phyloP scores from a whole-genome alignment of 192 early-diverging fungal species.

The Entrophospora sp. region DNA sequence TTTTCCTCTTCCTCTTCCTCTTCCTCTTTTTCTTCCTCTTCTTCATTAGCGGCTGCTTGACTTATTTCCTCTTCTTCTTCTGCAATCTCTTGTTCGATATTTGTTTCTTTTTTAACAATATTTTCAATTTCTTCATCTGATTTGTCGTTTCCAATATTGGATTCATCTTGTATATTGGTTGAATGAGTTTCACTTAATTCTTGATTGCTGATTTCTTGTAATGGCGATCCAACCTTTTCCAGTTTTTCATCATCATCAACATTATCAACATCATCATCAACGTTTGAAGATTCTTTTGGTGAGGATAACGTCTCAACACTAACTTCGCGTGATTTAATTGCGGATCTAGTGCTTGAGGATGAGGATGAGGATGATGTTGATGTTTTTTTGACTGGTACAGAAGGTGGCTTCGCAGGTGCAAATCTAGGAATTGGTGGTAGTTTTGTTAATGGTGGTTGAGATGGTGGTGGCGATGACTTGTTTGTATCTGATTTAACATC shows the following conservation, averaged over 20 bases:
- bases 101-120: too few species aligned
- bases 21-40: neutral
- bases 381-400: conserved; percentile 8
- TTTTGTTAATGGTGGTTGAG: conserved; percentile 28
- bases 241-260: neutral
- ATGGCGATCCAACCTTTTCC: too few species aligned
- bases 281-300: neutral
- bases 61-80: too few species aligned
- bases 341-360: too few species aligned
- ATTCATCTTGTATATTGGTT: too few species aligned
- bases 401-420: conserved; percentile 20
- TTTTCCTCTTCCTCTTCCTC: neutral
- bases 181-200: too few species aligned
- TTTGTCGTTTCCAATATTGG: too few species aligned
- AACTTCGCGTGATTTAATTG: neutral
- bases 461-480: conserved; percentile 25
- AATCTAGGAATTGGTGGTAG: conserved; percentile 28
- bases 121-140: too few species aligned
- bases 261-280: neutral
- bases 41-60: too few species aligned
- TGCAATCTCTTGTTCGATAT: too few species aligned
- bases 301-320: neutral
- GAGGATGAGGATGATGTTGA: neutral
- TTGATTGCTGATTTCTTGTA: too few species aligned
- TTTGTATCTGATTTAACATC: conserved; percentile 27